Base-by-base conservation (phyloP, 139 green algal genomes). In the Nannochloris sp. region DNA sequence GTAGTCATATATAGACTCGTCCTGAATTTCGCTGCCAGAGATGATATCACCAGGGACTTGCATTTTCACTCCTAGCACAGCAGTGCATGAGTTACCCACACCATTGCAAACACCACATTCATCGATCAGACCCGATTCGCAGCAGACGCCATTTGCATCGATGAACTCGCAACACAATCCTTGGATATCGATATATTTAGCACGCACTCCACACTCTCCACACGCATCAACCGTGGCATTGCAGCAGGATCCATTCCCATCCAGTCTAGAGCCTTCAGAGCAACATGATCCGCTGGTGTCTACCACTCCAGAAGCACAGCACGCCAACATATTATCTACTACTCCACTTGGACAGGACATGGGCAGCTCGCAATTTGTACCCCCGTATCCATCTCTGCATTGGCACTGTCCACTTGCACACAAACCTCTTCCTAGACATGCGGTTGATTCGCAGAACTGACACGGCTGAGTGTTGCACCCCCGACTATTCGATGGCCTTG, bases 81-180 rank as follows among this genome's bases (percentile, higher is more conserved):
- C 31, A 3, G 61, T 25, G 36, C 78, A 81, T 25, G 71, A 71
- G 46, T 63, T 69, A 25, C 60, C 70, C 44, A 69, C 45, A 50
- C 78, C 78, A 40, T 63, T 68, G 59, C 78, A 85, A 25, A 83
- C 78, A 14, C 78, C 78, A 48, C 73, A 83, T 62, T 81, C 75
- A 58, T 85, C 78, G 17, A 85, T 44, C 2, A n/a, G 16, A 6
- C 66, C 77, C 8, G 45, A 66, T 31, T 65, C 28, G 64, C 78
- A 84, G 67, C 78, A 84, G 5, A 78, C 29, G 11, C 71, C 78
- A 43, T 73, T 61, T 11, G 75, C 78, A 33, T 84, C 78, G 16
- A 59, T 17, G 3, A 48, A 55, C 13, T 30, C 12, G 59, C 77
- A 83, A 64, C 75, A 83, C 1, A 61, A 20, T n/a, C 76, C 75